Percentiles rank a stretch among this genome's conserved stretches.
Conservation (phyloP, 2,329 filamentous ascomycete species). For the Mycocentrospora acerina region DNA sequence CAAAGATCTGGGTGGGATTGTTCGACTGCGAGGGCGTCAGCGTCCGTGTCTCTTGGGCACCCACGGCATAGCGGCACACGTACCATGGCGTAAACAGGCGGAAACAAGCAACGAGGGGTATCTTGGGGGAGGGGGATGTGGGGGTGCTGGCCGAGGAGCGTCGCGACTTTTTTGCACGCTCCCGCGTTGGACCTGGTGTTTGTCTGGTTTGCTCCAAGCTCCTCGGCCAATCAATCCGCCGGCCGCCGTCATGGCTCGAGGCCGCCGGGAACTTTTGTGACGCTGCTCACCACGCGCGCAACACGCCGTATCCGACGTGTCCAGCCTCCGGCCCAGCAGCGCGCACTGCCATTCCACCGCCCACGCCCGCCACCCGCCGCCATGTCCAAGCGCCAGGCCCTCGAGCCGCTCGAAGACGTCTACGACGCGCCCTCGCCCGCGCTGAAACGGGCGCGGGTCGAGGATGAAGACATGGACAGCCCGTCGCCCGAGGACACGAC, state of each 20-base stretch:
- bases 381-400: slow-evolving; percentile 53
- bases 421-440: slow-evolving; percentile 47
- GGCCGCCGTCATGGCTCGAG: background rate
- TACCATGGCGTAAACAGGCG: slow-evolving; percentile 33
- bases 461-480: slow-evolving; percentile 44
- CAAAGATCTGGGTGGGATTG: slow-evolving; percentile 96
- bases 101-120: slow-evolving; percentile 33
- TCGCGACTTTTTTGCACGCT: slow-evolving; percentile 40
- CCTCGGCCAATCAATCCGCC: slow-evolving; percentile 4
- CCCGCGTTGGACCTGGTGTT: slow-evolving; percentile 29
- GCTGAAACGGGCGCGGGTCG: slow-evolving; percentile 50
- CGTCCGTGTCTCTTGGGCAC: too few species aligned
- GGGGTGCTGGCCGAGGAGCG: slow-evolving; percentile 31
- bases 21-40: slow-evolving; percentile 37
- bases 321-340: background rate
- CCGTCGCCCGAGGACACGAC: slow-evolving; percentile 22
- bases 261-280: too few species aligned
- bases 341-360: background rate
- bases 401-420: slow-evolving; percentile 47
- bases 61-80: slow-evolving; percentile 7
- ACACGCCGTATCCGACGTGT: background rate
- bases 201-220: slow-evolving; percentile 25
- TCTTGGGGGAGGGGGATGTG: slow-evolving; percentile 29
- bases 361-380: slow-evolving; percentile 15
- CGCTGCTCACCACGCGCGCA: background rate